Evolutionary conservation across 2,329 filamentous ascomycete species (phyloP).

Genomic region (Fusarium chaquense): DNA sequence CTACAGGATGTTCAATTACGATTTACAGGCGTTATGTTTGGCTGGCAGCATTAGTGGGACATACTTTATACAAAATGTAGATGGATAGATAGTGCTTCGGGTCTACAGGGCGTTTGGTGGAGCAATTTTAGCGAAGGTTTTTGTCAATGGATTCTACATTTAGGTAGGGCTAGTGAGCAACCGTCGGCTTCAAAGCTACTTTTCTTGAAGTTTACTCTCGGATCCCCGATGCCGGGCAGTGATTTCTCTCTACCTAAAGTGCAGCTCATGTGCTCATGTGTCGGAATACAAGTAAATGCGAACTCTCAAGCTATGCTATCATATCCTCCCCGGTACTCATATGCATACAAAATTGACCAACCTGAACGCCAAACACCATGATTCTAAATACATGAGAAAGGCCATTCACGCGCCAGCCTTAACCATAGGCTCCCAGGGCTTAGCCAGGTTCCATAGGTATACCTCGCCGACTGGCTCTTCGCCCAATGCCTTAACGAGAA

Average conservation of each 20-base stretch:
- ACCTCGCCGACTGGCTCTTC: conserved; percentile 52
- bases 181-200: not conserved
- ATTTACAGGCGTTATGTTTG: no score
- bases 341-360: conserved; percentile 25
- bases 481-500: conserved; percentile 53
- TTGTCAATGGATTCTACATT: no score
- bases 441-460: conserved; percentile 57
- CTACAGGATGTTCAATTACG: no score
- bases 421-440: conserved; percentile 60
- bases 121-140: no score
- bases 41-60: no score
- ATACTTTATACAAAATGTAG: no score
- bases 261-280: not conserved
- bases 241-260: not conserved
- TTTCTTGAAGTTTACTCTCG: not conserved
- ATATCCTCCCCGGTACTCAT: conserved; percentile 9
- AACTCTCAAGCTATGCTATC: not conserved
- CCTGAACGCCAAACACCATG: conserved; percentile 27
- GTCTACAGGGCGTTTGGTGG: no score
- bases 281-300: not conserved
- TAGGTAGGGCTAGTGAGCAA: not conserved
- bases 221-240: not conserved
- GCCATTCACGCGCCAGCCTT: conserved; percentile 51
- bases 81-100: no score
- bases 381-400: conserved; percentile 6